phyloP scores from a whole-genome alignment of 1,139 yeast genomes.

The Geotrichum bryndzae region DNA sequence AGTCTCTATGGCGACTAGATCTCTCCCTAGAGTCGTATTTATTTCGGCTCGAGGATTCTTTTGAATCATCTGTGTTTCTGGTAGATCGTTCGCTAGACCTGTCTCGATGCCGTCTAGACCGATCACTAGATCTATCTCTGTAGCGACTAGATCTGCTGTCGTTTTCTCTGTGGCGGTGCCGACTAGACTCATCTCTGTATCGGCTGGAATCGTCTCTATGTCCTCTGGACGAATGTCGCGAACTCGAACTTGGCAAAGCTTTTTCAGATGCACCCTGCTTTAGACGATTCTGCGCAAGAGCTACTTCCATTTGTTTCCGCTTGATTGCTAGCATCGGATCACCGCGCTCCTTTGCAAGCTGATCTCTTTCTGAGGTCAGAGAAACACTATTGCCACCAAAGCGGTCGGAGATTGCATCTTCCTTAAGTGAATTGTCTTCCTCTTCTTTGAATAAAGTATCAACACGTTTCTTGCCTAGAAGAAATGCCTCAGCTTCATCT shows the following conservation, averaged over 20 bases:
- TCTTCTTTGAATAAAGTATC: slow-evolving; percentile 31
- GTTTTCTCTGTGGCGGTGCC: background rate
- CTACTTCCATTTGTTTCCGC: slow-evolving; percentile 38
- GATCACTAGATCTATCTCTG: slow-evolving; percentile 9
- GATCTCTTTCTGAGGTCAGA: slow-evolving; percentile 25
- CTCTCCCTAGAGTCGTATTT: slow-evolving; percentile 6
- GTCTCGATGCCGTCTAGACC: slow-evolving; percentile 9
- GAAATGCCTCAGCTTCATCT: slow-evolving; percentile 41
- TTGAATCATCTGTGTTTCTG: background rate
- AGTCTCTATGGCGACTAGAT: background rate
- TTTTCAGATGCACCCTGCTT: slow-evolving; percentile 13
- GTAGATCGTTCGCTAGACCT: background rate
- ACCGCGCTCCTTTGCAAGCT: slow-evolving; percentile 34
- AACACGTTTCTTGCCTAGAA: slow-evolving; percentile 47
- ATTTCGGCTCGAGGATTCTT: background rate
- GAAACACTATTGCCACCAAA: slow-evolving; percentile 19
- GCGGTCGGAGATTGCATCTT: slow-evolving; percentile 21
- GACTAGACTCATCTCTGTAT: slow-evolving; percentile 15
- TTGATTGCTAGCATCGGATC: slow-evolving; percentile 54
- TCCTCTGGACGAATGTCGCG: background rate
- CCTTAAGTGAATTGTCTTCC: slow-evolving; percentile 20
- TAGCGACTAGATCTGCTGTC: slow-evolving; percentile 3
- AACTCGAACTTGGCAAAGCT: background rate
- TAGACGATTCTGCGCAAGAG: slow-evolving; percentile 18
- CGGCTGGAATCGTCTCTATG: slow-evolving; percentile 2